These are phyloP conservation scores for Litsea cubeba DNA, from an alignment of 164 flowering plant species.

Conservation along the genomic window DNA sequence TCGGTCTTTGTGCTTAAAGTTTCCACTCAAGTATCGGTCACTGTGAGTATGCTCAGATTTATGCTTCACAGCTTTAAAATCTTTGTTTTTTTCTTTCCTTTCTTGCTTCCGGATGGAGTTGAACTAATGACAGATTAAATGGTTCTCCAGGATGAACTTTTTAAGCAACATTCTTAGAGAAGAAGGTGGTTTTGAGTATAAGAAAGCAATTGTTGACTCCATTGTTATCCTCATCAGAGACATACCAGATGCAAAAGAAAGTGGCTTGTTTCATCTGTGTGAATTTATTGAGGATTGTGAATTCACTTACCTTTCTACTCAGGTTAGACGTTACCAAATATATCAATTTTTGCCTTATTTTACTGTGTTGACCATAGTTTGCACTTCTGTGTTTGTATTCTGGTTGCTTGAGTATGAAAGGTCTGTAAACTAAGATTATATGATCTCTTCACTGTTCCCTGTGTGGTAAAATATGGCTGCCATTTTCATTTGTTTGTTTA, in stretches of 20 bases:
- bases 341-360: neutral
- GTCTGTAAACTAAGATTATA: neutral
- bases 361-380: neutral
- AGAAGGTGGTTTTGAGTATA: conserved; percentile 99
- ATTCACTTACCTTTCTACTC: conserved; percentile 95
- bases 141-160: conserved; percentile 79
- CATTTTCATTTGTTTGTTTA: neutral
- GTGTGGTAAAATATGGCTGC: neutral
- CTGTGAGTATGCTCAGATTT: conserved; percentile 48
- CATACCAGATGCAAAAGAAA: conserved; percentile 97
- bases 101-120: neutral
- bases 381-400: neutral
- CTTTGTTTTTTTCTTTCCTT: neutral
- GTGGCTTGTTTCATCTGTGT: conserved; percentile 94
- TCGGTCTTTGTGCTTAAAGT: conserved; percentile 87
- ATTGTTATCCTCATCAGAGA: conserved; percentile 93
- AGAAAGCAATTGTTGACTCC: conserved; percentile 94
- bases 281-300: conserved; percentile 99
- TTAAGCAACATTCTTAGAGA: conserved; percentile 94
- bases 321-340: conserved; percentile 39
- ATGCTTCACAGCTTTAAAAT: neutral
- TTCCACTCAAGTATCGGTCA: conserved; percentile 89
- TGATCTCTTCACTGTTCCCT: neutral
- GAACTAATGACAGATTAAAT: neutral
- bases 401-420: neutral